These are phyloP conservation scores for Tricholoma hemisulphureum DNA, from an alignment of 768 basidiomycete species.

Conservation along the genomic window DNA sequence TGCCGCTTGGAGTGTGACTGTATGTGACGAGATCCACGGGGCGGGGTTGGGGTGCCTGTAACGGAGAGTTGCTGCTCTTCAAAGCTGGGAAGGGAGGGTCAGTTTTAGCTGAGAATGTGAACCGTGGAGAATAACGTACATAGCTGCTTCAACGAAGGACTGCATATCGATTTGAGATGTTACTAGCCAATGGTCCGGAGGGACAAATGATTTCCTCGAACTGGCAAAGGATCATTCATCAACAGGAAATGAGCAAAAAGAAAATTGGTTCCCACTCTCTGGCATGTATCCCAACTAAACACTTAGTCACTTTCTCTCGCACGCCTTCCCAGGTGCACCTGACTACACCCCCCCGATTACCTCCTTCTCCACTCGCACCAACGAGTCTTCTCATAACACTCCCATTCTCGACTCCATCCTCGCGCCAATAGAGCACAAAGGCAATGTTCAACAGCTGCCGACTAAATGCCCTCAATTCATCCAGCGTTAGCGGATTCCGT, in stretches of 20 bases:
- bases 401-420: slow-evolving; percentile 31
- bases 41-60: not conserved
- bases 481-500: slow-evolving; percentile 77
- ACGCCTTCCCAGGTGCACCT: slow-evolving; percentile 65
- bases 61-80: slow-evolving; percentile 60
- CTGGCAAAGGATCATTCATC: slow-evolving; percentile 37
- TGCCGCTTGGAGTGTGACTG: slow-evolving; percentile 55
- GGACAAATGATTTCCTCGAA: slow-evolving; percentile 81
- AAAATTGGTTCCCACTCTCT: slow-evolving; percentile 64
- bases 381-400: not conserved
- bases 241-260: not conserved
- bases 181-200: slow-evolving; percentile 82
- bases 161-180: slow-evolving; percentile 44
- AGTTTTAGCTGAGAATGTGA: not conserved
- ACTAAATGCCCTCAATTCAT: slow-evolving; percentile 77
- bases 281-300: slow-evolving; percentile 79
- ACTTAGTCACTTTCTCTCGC: slow-evolving; percentile 72
- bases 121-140: slow-evolving; percentile 45
- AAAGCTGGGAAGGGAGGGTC: slow-evolving; percentile 36
- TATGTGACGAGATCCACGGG: slow-evolving; percentile 19
- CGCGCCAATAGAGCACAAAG: slow-evolving; percentile 62
- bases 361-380: not conserved
- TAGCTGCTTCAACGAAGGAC: slow-evolving; percentile 82
- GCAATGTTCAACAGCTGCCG: slow-evolving; percentile 81
- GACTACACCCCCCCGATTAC: slow-evolving; percentile 32